These are phyloP conservation scores for Dipteronia sinensis DNA, from an alignment of 345 rosid genomes.

Conservation along the genomic window DNA sequence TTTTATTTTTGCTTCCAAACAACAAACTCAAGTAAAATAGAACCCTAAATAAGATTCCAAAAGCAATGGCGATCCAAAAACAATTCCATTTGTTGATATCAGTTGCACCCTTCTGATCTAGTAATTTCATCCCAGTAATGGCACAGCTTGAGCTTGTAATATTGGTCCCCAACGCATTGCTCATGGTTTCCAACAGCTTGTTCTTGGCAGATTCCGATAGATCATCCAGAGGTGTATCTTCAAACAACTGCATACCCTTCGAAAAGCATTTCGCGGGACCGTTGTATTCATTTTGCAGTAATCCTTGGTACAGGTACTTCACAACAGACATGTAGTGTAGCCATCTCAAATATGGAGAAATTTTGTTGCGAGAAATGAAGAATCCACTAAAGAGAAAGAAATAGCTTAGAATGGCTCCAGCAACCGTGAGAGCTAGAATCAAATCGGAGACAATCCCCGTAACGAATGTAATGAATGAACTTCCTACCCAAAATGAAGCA, in stretches of 20 bases:
- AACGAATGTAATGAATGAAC: constrained; percentile 45
- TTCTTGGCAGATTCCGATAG: constrained; percentile 22
- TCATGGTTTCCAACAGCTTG: constrained; percentile 30
- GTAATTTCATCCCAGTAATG: constrained; percentile 28
- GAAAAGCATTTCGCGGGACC: constrained; percentile 35
- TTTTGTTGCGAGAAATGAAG: constrained; percentile 37
- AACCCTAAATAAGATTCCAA: constrained; percentile 36
- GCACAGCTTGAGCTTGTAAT: constrained; percentile 32
- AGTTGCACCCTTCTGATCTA: constrained; percentile 22
- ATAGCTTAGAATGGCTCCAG: constrained; percentile 28
- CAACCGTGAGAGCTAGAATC: constrained; percentile 35
- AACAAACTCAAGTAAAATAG: constrained; percentile 35
- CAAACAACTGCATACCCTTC: constrained; percentile 37
- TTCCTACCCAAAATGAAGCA: constrained; percentile 44
- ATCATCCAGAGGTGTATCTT: constrained; percentile 23
- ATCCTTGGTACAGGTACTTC: constrained; percentile 31
- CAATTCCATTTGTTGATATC: constrained; percentile 41
- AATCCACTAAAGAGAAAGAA: constrained; percentile 41
- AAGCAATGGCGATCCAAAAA: constrained; percentile 37
- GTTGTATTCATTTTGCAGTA: constrained; percentile 27
- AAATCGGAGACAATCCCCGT: constrained; percentile 51
- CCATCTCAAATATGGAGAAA: constrained; percentile 38
- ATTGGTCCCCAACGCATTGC: constrained; percentile 25
- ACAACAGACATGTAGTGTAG: constrained; percentile 40
- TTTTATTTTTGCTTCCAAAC: constrained; percentile 41